These are phyloP conservation scores for Pyrenophora seminiperda DNA, from an alignment of 2,329 filamentous ascomycete genomes.

Conservation along the genomic window DNA sequence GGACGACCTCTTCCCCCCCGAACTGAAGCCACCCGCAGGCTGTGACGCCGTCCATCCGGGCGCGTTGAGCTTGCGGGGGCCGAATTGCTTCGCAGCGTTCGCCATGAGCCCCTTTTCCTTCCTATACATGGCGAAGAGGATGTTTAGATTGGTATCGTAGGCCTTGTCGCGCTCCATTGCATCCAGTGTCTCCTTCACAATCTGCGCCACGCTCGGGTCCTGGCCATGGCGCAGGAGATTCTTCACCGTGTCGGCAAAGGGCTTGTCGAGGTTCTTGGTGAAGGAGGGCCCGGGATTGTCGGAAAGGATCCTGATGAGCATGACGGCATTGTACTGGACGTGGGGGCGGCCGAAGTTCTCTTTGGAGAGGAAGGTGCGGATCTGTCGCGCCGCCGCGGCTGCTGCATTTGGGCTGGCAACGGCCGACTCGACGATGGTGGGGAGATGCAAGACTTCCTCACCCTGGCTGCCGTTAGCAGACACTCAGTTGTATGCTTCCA, in stretches of 20 bases:
- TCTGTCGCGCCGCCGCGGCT: slow-evolving; percentile 75
- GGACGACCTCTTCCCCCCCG: slow-evolving; percentile 23
- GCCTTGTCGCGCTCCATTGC: slow-evolving; percentile 73
- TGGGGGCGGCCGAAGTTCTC: slow-evolving; percentile 69
- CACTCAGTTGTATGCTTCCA: slow-evolving; percentile 16
- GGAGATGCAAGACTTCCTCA: slow-evolving; percentile 90
- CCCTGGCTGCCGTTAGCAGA: slow-evolving; percentile 56
- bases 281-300: slow-evolving; percentile 92
- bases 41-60: slow-evolving; percentile 47
- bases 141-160: slow-evolving; percentile 73
- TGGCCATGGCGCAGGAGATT: slow-evolving; percentile 71
- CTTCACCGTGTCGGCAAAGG: slow-evolving; percentile 78
- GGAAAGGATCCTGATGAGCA: slow-evolving; percentile 88
- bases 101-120: slow-evolving; percentile 70
- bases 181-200: slow-evolving; percentile 85
- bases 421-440: slow-evolving; percentile 90
- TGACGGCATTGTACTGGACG: slow-evolving; percentile 93
- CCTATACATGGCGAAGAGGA: slow-evolving; percentile 83
- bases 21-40: slow-evolving; percentile 29
- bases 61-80: slow-evolving; percentile 52
- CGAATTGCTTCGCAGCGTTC: slow-evolving; percentile 40
- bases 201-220: slow-evolving; percentile 80
- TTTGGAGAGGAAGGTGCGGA: slow-evolving; percentile 80
- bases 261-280: slow-evolving; percentile 85
- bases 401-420: slow-evolving; percentile 90